Base-by-base conservation (phyloP, 1,139 yeast species). In the Ogataea hybrid region DNA sequence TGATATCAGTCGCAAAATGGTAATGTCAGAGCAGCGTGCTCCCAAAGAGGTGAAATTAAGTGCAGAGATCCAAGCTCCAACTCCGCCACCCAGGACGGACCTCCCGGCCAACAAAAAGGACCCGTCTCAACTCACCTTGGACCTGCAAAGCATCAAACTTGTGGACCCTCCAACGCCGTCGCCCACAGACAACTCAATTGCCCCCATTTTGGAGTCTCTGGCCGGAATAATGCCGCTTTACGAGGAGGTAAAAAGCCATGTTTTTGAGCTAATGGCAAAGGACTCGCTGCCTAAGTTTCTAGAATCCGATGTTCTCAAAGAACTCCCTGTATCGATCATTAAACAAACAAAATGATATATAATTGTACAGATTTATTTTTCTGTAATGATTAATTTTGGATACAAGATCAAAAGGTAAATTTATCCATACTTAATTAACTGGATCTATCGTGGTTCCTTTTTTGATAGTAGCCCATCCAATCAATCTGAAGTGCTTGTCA, bases 401-500 rank as follows among this genome's bases (percentile, higher is more conserved):
- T 23, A 32, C n/a, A 11, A 9, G 27, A 25, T 25, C 27, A 25
- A 25, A 25, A 25, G 27, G 27, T 25, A 28, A 7, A 3, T 25
- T 25, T 28, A 39, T 20, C 29, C 38, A 14, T 35, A 15, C 30
- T 58, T 61, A 68, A 52, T 67, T 68, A 47, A 70, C 61, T 54
- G 94, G 92, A 63, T 84, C 92, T 64, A 85, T 76, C 45, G 88
- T 82, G 49, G 89, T 82, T 70, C 98, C 98, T 71, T 88, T 89
- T 71, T 88, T 87, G 65, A 94, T 92, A 43, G 97, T 88, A 56
- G 98, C 99, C 99, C 99, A 94, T 59, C 99, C 99, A 71, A 94
- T 94, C 68, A 94, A 79, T 77, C 99, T 94, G 96, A 97, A 94
- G 70, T 94, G 99, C 79, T 90, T 92, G 65, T 92, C 99, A 59